Base-by-base conservation (phyloP, 2,329 filamentous ascomycete species). In the Phaeomoniella chlamydospora region DNA sequence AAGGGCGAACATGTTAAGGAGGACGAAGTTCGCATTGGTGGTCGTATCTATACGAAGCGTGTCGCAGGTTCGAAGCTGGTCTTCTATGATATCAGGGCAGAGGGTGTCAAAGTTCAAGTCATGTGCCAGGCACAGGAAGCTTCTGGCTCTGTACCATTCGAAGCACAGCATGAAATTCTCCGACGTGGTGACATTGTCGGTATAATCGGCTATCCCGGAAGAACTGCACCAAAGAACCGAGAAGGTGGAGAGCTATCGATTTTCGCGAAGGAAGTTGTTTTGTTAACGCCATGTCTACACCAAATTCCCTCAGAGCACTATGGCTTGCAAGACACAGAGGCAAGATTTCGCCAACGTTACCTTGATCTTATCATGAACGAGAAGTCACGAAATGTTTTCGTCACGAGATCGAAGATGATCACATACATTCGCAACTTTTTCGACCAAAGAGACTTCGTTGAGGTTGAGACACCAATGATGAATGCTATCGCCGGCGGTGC, bases 321-420 rank as follows among this genome's bases (percentile, higher is more conserved):
- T 56, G 88, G 88, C 43, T 86, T 96, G 68, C 88, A 93, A 70
- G 87, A 96, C 56, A 75, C 86, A 54, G 90, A 98, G 62, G 81
- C 87, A 60, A 77, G 90, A 41, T 87, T 85, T 71, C 81, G 92
- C 49, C 83, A 94, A 65, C 75, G 88, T 41, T 93, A 94, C 58
- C 75, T 98, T 36, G 90, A 98, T 59, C 68, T 98, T 49, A 90
- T 98, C 61, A 93, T 96, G 80, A 94, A 98, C 62, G 82, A 93
- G 52, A 70, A 70, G 43, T 84, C 81, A 32, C 76, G 86, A 37
- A 73, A 92, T 41, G 80, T 87, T 39, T 82, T 96, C 58, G 70
- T 85, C 50, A 86, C 82, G 29, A 75, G 90, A 37, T 76, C 84
- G 51, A 86, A 84, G 72, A 87, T 96, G 52, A 75, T 93, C 54